A percentile compares a stretch with the other conserved stretches of the same genome.
Conservation (phyloP, 164 flowering plant species). For the Chloranthus sessilifolius region DNA sequence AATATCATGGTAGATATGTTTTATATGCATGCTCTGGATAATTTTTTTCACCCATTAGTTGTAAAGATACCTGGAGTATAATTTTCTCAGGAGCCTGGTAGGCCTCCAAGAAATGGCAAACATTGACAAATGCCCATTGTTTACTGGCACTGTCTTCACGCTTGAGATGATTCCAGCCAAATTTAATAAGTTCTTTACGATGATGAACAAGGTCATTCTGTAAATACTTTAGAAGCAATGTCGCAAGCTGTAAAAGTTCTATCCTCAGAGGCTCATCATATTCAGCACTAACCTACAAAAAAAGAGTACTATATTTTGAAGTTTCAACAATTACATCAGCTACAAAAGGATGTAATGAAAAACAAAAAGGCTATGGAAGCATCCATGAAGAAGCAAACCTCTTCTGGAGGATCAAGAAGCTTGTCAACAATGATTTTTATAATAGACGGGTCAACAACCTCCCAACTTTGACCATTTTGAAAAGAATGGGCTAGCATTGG, state of each 20-base stretch:
- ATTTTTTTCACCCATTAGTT: slow-evolving; percentile 1
- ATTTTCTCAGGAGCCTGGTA: slow-evolving; percentile 99
- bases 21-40: too few relatives aligned
- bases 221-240: slow-evolving; percentile 91
- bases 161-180: slow-evolving; percentile 99
- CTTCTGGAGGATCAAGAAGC: slow-evolving; percentile 99
- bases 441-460: slow-evolving; percentile 78
- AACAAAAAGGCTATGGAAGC: too few relatives aligned
- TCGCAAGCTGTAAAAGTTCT: slow-evolving; percentile 96
- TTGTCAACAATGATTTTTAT: slow-evolving; percentile 92
- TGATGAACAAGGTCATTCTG: slow-evolving; percentile 97
- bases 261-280: slow-evolving; percentile 97
- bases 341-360: neutral
- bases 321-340: neutral
- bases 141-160: slow-evolving; percentile 99
- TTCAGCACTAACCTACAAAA: slow-evolving; percentile 80
- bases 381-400: slow-evolving; percentile 40
- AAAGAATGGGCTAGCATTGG: slow-evolving; percentile 98
- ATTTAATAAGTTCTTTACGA: slow-evolving; percentile 92
- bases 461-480: slow-evolving; percentile 93
- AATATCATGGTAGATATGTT: too few relatives aligned
- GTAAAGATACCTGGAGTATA: slow-evolving; percentile 75
- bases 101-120: slow-evolving; percentile 97
- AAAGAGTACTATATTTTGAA: neutral
- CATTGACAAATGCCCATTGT: slow-evolving; percentile 99